These are phyloP conservation scores for Hygrocybe punicea DNA, from an alignment of 768 basidiomycete genomes.

Conservation along the genomic window DNA sequence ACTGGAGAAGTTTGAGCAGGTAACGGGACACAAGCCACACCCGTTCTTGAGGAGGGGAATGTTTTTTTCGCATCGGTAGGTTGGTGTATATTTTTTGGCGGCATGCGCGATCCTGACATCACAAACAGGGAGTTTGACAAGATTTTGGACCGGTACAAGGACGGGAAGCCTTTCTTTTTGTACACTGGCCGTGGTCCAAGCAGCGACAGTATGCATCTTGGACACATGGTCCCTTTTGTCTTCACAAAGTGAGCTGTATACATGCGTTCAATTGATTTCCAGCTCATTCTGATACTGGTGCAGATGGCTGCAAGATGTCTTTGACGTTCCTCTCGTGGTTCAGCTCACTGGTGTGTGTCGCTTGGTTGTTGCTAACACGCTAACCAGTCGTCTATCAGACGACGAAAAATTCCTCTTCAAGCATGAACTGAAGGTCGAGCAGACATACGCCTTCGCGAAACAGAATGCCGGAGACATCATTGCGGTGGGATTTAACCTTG, in stretches of 20 bases:
- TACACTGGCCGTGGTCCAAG: constrained; percentile 98
- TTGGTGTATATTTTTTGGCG: background rate
- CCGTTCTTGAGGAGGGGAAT: constrained; percentile 83
- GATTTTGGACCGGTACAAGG: constrained; percentile 93
- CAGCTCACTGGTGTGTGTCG: constrained; percentile 78
- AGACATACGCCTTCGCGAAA: constrained; percentile 75
- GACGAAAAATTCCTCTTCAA: constrained; percentile 99
- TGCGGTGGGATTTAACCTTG: constrained; percentile 86
- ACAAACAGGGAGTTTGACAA: constrained; percentile 80
- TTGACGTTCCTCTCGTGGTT: constrained; percentile 89
- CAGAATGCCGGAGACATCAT: constrained; percentile 96
- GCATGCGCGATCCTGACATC: background rate
- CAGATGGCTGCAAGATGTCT: constrained; percentile 96
- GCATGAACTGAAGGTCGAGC: constrained; percentile 85
- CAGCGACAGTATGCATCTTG: constrained; percentile 95
- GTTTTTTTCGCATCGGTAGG: constrained; percentile 97
- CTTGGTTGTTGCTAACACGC: background rate
- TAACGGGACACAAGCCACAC: constrained; percentile 89
- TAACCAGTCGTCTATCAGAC: constrained; percentile 45
- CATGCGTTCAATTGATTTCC: background rate
- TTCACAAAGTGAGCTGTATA: constrained; percentile 80
- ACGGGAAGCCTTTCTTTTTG: constrained; percentile 95
- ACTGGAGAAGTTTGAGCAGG: constrained; percentile 81
- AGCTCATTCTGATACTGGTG: background rate
- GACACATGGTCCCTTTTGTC: constrained; percentile 95